These are phyloP conservation scores for Sanghuangporus sanghuang DNA, from an alignment of 1,284 basidiomycete species.

Conservation along the genomic window DNA sequence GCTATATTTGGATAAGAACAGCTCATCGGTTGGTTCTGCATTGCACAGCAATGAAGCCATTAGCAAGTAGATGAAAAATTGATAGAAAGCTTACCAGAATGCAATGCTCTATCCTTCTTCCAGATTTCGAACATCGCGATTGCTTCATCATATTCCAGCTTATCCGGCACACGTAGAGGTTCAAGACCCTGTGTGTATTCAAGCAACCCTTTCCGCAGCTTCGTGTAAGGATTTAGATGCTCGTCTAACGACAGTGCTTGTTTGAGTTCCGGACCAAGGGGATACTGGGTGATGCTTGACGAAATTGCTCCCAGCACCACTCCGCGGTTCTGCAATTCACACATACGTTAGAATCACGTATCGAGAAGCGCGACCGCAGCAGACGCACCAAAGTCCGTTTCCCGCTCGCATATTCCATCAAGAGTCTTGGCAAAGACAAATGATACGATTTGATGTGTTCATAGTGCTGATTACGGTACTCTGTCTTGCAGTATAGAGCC, in stretches of 20 bases:
- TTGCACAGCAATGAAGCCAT: slow-evolving; percentile 17
- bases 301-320: slow-evolving; percentile 66
- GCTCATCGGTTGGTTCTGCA: slow-evolving; percentile 51
- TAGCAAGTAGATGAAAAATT: neutral
- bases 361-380: neutral
- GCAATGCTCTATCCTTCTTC: slow-evolving; percentile 50
- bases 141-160: slow-evolving; percentile 57
- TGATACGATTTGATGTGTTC: slow-evolving; percentile 71
- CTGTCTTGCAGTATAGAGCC: slow-evolving; percentile 65
- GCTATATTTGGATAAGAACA: slow-evolving; percentile 68
- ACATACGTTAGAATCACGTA: neutral
- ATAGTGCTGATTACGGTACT: slow-evolving; percentile 80
- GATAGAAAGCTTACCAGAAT: slow-evolving; percentile 36
- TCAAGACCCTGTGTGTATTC: slow-evolving; percentile 51
- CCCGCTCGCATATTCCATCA: slow-evolving; percentile 76
- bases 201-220: slow-evolving; percentile 38
- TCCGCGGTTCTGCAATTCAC: slow-evolving; percentile 46
- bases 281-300: slow-evolving; percentile 47
- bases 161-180: slow-evolving; percentile 50
- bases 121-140: slow-evolving; percentile 66
- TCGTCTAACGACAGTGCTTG: slow-evolving; percentile 43
- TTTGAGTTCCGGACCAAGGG: slow-evolving; percentile 51
- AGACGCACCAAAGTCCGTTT: slow-evolving; percentile 52
- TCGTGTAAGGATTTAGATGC: slow-evolving; percentile 43
- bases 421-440: slow-evolving; percentile 72